Percentiles rank a stretch among this genome's conserved stretches.
Evolutionary conservation across 1,139 yeast species (phyloP).

Genomic region (Saccharomyces hybrid): DNA sequence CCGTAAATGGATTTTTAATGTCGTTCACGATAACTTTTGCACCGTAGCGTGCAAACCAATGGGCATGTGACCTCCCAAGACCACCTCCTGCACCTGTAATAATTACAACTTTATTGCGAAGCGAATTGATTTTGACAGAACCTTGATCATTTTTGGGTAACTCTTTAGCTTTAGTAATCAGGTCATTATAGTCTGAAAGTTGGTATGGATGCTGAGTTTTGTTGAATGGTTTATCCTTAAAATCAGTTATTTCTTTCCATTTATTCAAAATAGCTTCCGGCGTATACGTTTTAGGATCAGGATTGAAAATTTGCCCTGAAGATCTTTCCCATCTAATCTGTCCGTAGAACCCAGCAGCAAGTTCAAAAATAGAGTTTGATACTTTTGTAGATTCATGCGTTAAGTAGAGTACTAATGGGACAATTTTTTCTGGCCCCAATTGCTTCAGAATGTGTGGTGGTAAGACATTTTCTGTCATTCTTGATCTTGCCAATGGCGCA

Average conservation of each 20-base stretch:
- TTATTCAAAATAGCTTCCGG: conserved; percentile 80
- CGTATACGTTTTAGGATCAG: conserved; percentile 59
- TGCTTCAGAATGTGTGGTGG: conserved; percentile 79
- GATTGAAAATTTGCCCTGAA: conserved; percentile 75
- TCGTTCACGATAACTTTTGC: conserved; percentile 95
- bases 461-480: conserved; percentile 88
- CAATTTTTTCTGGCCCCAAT: conserved; percentile 80
- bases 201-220: conserved; percentile 58
- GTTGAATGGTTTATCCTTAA: conserved; percentile 48
- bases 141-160: conserved; percentile 48
- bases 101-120: conserved; percentile 79
- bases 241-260: conserved; percentile 58
- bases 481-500: conserved; percentile 90
- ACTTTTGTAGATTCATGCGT: conserved; percentile 53
- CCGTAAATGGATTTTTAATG: conserved; percentile 64
- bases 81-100: conserved; percentile 97
- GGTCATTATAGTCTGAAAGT: conserved; percentile 52
- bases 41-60: conserved; percentile 78
- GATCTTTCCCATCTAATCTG: conserved; percentile 95
- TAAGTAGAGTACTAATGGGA: conserved; percentile 79
- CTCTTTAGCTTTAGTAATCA: conserved; percentile 44
- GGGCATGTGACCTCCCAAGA: conserved; percentile 85
- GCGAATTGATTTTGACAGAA: conserved; percentile 42
- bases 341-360: conserved; percentile 89
- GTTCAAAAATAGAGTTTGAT: conserved; percentile 76